Percentiles rank a stretch among this genome's conserved stretches.
phyloP scores from a whole-genome alignment of 306 rosid species.

The Cicer pinnatifidum region DNA sequence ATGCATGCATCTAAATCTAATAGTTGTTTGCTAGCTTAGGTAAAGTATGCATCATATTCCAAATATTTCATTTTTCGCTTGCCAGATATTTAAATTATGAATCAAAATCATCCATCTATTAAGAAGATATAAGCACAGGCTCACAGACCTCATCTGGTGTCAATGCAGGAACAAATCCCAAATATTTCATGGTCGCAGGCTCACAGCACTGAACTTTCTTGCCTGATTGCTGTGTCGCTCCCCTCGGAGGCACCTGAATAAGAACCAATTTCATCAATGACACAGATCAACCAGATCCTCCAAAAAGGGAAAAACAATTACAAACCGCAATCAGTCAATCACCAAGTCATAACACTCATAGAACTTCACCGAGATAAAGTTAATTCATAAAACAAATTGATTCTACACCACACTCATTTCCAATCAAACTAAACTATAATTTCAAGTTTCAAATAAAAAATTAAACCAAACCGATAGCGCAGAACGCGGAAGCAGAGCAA shows the following conservation, averaged over 20 bases:
- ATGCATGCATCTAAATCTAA: constrained; percentile 7
- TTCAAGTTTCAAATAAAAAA: not conserved
- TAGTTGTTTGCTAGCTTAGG: constrained; percentile 17
- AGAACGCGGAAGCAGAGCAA: constrained; percentile 30
- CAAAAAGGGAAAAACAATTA: not conserved
- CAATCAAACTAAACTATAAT: constrained; percentile 9
- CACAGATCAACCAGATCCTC: constrained; percentile 33
- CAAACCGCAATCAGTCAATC: not conserved
- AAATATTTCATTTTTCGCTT: not conserved
- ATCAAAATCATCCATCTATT: constrained; percentile 16
- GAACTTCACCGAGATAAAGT: constrained; percentile 3
- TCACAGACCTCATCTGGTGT: constrained; percentile 71
- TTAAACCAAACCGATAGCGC: constrained; percentile 31
- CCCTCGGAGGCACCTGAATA: constrained; percentile 87
- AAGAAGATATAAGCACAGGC: constrained; percentile 38
- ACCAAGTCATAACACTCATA: constrained; percentile 16
- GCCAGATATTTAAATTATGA: constrained; percentile 6
- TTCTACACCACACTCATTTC: constrained; percentile 1
- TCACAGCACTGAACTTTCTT: constrained; percentile 86
- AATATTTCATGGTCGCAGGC: constrained; percentile 94
- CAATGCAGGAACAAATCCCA: constrained; percentile 79
- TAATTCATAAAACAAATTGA: constrained; percentile 13
- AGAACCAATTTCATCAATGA: constrained; percentile 36
- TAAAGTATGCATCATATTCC: constrained; percentile 20
- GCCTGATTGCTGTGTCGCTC: constrained; percentile 69